phyloP scores from a whole-genome alignment of 2,329 filamentous ascomycete genomes.

The Chrysosporium queenslandicum region DNA sequence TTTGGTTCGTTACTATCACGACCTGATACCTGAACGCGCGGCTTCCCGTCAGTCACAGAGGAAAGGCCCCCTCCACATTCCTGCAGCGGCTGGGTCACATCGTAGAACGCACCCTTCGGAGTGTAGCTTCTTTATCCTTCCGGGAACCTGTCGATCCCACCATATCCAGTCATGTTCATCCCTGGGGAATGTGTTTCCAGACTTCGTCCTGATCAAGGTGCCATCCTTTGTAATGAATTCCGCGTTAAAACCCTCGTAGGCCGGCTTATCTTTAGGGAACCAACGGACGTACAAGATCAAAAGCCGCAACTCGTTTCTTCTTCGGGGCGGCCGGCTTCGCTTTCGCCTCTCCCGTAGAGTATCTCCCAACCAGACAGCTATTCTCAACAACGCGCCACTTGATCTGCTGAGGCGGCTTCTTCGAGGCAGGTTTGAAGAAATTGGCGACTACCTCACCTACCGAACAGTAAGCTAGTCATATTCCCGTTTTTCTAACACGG shows the following conservation, averaged over 20 bases:
- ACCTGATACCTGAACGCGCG: conserved; percentile 54
- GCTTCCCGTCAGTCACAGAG: neutral
- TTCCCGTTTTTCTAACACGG: neutral
- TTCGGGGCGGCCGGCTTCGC: conserved; percentile 6
- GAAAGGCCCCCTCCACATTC: neutral
- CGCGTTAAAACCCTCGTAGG: neutral
- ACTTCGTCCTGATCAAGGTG: conserved; percentile 70
- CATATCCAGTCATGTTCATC: conserved; percentile 81
- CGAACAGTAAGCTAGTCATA: neutral
- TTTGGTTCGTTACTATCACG: conserved; percentile 82
- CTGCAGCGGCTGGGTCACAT: neutral
- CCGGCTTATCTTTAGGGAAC: neutral
- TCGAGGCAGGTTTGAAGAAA: conserved; percentile 79
- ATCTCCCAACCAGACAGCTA: conserved; percentile 67
- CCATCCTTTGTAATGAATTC: conserved; percentile 53
- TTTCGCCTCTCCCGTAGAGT: conserved; percentile 38
- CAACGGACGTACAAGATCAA: conserved; percentile 35
- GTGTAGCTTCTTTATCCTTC: conserved; percentile 56
- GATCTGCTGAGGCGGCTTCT: conserved; percentile 71
- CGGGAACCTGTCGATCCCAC: conserved; percentile 69
- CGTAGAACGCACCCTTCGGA: conserved; percentile 51
- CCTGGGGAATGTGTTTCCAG: conserved; percentile 66
- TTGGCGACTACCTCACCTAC: conserved; percentile 51
- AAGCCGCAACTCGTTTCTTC: conserved; percentile 35
- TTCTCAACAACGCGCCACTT: conserved; percentile 58